Evolutionary conservation across 208 protist species (phyloP), one percentile per base, ranked within the genome.

Genomic region (Novymonas esmeraldas): DNA sequence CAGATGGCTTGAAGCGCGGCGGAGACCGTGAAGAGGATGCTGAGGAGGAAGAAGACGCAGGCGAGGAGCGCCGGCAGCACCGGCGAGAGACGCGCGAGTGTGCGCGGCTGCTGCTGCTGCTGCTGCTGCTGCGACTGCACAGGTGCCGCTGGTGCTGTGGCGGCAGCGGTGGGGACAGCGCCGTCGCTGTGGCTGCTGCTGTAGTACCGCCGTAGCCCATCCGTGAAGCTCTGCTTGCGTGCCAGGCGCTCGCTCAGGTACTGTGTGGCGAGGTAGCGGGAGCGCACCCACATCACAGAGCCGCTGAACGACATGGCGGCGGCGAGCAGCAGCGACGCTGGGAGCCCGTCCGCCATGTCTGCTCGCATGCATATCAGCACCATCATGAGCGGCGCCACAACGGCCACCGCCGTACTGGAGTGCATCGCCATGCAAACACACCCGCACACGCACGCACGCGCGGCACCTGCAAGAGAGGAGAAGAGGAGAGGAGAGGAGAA

Each of bases 251-350:
- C 81, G 2, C 41, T 58, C 4, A 90, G 22, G 52, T 88, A 94
- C 6, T 36, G 46, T 2, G 26, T 56, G 16, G 79, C 84, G 20
- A 94, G n/a, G 41, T 72, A 79, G 46, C 84, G 59, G 0, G 80
- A 80, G 26, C 69, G 72, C n/a, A 94, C 42, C 75, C 80, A 92
- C 49, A 89, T 46, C 0, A 80, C 9, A 14, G 68, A 34, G 0
- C 68, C 80, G 20, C 68, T 49, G 13, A 81, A 33, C 0, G 76
- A 84, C 14, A 64, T 68, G 16, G 76, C 73, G 0, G 59, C 64
- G 13, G 79, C 76, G 42, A 76, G 69, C 7, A 69, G 44, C 11
- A 90, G 26, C n/a, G 56, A 68, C 2, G 82, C 14, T 11, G 52
- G 67, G n/a, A 70, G 39, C 2, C 50, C 29, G n/a, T 79, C 66